Evolutionary conservation across 2,329 filamentous ascomycete genomes (phyloP), one percentile per base, ranked within the genome.

Genomic region (Aspergillus aculeatinus): DNA sequence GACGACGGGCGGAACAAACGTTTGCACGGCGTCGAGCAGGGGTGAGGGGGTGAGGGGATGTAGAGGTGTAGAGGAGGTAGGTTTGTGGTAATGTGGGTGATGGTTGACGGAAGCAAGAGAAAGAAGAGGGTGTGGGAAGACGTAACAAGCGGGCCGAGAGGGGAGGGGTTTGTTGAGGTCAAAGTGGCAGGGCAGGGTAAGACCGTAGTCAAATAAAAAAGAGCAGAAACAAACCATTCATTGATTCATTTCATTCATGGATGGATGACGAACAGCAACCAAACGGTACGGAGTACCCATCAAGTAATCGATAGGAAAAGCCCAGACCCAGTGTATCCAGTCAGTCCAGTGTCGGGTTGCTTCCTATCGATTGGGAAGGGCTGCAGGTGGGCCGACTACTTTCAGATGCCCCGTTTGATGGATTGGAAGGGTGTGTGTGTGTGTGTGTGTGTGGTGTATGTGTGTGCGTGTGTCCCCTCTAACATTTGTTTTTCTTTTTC

Each of bases 21-120:
- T 71, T 71, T 70, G 68, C 65, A 68, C 66, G 60, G 65, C 65
- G 66, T 66, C 59, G 63, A 68, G 51, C 58, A 65, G 63, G 57
- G 62, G 55, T 47, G 54, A 19, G 48, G 25, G 39, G 57, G 51
- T 31, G 47, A 29, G 50, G 51, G 42, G 51, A 49, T 35, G 33
- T 35, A 10, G 14, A 35, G 33, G 33, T 35, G 33, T 35, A 10
- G 14, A 35, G 33, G 33, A 14, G 33, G 33, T 16, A 16, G 33
- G 27, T 29, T 29, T 7, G 7, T 29, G 27, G 27, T 9, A 9
- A 29, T 29, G 27, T 29, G 27, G 27, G 27, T 35, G 14, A 16
- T 12, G 33, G 33, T 12, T 44, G 16, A 16, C 19, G 39, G 16
- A 44, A 44, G 39, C 39, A 55, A 55, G 49, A 35, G 49, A 58